Evolutionary conservation across 176 grass and related monocot species (phyloP).

Genomic region (Rhynchospora tenuis): DNA sequence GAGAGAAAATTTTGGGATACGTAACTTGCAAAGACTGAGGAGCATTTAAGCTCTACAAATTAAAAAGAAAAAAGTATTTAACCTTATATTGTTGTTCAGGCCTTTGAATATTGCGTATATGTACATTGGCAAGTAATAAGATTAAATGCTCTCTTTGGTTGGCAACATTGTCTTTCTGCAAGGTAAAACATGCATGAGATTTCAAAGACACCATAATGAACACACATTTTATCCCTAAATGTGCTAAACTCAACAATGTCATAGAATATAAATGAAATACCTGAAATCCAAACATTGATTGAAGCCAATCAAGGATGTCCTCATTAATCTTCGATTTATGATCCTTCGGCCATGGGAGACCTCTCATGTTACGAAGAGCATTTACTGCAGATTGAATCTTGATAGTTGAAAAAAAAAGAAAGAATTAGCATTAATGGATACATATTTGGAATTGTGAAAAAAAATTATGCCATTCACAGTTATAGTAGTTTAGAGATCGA

Average conservation of each 20-base stretch:
- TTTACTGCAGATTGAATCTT: slow-evolving; percentile 82
- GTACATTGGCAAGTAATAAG: slow-evolving; percentile 87
- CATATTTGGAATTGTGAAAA: slow-evolving; percentile 16
- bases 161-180: slow-evolving; percentile 89
- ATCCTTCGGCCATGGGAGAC: slow-evolving; percentile 76
- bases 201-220: slow-evolving; percentile 30
- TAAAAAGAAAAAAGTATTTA: slow-evolving; percentile 5
- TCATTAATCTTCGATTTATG: slow-evolving; percentile 71
- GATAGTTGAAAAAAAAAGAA: slow-evolving; percentile 26
- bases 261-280: slow-evolving; percentile 39
- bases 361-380: slow-evolving; percentile 84
- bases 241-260: not conserved
- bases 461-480: not conserved
- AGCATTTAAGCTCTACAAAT: not conserved
- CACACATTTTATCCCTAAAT: not conserved
- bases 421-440: slow-evolving; percentile 29
- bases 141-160: slow-evolving; percentile 96
- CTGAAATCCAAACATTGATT: slow-evolving; percentile 99
- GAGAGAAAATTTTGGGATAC: slow-evolving; percentile 1
- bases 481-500: not conserved
- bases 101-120: slow-evolving; percentile 52
- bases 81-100: slow-evolving; percentile 75
- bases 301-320: slow-evolving; percentile 96
- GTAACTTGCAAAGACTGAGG: not conserved
- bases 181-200: slow-evolving; percentile 28